These are phyloP conservation scores for Avicennia marina DNA, from an alignment of 257 asterid genomes.

Conservation along the genomic window DNA sequence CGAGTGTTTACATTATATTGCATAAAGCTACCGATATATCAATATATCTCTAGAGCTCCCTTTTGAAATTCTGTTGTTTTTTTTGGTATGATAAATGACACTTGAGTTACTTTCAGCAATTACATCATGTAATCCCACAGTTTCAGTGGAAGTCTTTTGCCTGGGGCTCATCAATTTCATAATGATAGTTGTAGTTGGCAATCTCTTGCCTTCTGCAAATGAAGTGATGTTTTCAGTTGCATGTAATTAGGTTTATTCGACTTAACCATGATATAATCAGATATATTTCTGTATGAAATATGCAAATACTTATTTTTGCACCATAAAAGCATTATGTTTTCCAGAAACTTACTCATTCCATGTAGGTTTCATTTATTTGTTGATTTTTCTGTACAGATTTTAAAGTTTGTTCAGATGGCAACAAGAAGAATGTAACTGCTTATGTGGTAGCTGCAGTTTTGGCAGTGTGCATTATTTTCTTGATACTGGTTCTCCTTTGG, in stretches of 20 bases:
- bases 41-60: background rate
- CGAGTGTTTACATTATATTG: no score
- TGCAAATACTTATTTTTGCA: background rate
- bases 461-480: slow-evolving; percentile 25
- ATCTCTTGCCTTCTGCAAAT: background rate
- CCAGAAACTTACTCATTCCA: no score
- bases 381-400: slow-evolving; percentile 40
- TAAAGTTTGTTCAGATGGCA: slow-evolving; percentile 54
- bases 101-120: background rate
- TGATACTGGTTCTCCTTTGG: slow-evolving; percentile 43
- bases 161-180: background rate
- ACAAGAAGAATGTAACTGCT: slow-evolving; percentile 40
- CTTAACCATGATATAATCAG: background rate
- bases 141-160: background rate
- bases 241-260: background rate
- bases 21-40: background rate
- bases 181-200: background rate
- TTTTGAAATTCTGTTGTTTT: background rate
- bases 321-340: no score
- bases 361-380: slow-evolving; percentile 1
- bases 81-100: no score
- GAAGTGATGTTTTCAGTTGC: background rate
- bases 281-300: slow-evolving; percentile 2
- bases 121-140: background rate
- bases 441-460: slow-evolving; percentile 45